These are phyloP conservation scores for Nemophila menziesii DNA, from an alignment of 257 asterid species.

Conservation along the genomic window DNA sequence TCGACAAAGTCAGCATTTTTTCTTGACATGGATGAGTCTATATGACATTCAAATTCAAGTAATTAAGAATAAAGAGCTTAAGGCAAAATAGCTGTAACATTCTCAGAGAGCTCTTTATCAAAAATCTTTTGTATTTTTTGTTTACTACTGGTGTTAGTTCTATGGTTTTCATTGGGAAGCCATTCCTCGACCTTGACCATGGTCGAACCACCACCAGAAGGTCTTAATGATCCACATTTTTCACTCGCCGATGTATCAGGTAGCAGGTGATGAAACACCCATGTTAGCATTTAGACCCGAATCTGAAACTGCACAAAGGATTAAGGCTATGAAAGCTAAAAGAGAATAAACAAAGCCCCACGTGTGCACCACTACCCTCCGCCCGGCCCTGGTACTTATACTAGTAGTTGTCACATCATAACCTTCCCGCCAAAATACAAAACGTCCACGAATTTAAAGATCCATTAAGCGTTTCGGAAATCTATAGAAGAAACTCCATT, in stretches of 20 bases:
- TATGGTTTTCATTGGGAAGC: constrained; percentile 89
- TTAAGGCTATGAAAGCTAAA: too few species aligned
- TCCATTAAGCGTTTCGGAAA: too few species aligned
- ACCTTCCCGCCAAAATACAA: too few species aligned
- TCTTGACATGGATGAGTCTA: constrained; percentile 56
- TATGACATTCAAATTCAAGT: constrained; percentile 62
- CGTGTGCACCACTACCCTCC: too few species aligned
- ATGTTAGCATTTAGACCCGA: constrained; percentile 15
- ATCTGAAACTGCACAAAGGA: constrained; percentile 25
- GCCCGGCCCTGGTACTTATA: too few species aligned
- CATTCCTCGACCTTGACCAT: constrained; percentile 29
- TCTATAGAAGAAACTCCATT: too few species aligned
- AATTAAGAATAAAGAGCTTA: constrained; percentile 69
- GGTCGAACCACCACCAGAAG: constrained; percentile 44
- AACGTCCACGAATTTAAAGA: too few species aligned
- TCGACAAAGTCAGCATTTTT: constrained; percentile 48
- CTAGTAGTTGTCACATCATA: too few species aligned
- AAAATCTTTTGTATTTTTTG: constrained; percentile 54
- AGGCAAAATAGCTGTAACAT: constrained; percentile 53
- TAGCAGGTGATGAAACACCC: constrained; percentile 35
- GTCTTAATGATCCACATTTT: constrained; percentile 37
- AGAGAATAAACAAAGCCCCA: too few species aligned
- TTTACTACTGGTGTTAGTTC: constrained; percentile 74
- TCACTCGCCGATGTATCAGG: constrained; percentile 27
- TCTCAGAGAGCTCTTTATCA: constrained; percentile 48